Conservation (phyloP, 148 eudicot species). For the Rhododendron molle region DNA sequence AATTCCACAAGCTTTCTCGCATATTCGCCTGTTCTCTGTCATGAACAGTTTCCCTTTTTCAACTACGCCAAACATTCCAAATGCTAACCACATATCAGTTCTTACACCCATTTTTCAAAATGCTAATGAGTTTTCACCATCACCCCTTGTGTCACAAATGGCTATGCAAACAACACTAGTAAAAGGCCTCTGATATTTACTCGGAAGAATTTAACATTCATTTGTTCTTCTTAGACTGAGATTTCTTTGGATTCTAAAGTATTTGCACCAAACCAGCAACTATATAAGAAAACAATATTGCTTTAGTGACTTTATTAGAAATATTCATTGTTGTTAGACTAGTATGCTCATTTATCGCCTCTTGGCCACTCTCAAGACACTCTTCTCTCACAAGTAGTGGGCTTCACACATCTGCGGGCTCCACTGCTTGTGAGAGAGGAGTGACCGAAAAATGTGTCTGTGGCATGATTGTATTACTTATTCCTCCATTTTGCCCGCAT, state of each 20-base stretch:
- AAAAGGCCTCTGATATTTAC: not conserved
- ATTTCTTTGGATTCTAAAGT: not conserved
- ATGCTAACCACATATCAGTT: not conserved
- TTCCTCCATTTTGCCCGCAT: slow-evolving; percentile 20
- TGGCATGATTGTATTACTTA: not conserved
- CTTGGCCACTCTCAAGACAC: too few relatives aligned
- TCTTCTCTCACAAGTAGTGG: too few relatives aligned
- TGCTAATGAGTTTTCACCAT: not conserved
- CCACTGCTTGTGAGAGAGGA: too few relatives aligned
- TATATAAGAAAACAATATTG: not conserved
- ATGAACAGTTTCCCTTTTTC: not conserved
- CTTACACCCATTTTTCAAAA: not conserved
- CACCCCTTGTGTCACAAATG: not conserved
- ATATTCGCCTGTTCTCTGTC: too few relatives aligned
- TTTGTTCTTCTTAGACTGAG: not conserved
- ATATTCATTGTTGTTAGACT: not conserved
- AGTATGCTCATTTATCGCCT: not conserved
- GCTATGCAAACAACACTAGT: not conserved
- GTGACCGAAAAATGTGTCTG: too few relatives aligned
- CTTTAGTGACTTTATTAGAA: not conserved
- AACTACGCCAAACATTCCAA: not conserved
- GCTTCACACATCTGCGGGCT: too few relatives aligned
- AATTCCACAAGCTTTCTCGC: not conserved
- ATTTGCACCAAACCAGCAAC: not conserved
- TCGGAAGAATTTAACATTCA: not conserved